phyloP scores from a whole-genome alignment of 371 early-diverging fungal genomes.

The Rhizopus microsporus region DNA sequence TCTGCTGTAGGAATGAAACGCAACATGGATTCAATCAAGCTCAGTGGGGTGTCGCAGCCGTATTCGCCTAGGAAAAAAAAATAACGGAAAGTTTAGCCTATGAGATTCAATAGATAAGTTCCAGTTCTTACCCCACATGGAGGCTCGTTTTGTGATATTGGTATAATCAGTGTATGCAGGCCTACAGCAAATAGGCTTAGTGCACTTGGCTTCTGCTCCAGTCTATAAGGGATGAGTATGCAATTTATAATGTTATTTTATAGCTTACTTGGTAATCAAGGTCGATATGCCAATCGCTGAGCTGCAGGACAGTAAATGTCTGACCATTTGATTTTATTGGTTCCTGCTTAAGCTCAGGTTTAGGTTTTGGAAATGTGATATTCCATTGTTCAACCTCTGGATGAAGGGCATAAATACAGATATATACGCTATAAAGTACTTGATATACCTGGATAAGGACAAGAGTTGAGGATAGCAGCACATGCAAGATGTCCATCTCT shows the following conservation, averaged over 20 bases:
- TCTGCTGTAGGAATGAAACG: constrained; percentile 40
- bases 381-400: constrained; percentile 37
- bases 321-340: constrained; percentile 30
- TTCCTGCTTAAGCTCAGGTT: constrained; percentile 30
- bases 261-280: constrained; percentile 43
- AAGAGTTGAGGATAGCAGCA: constrained; percentile 44
- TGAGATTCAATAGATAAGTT: background rate
- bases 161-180: constrained; percentile 37
- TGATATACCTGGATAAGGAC: constrained; percentile 48
- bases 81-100: constrained; percentile 6
- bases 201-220: constrained; percentile 55
- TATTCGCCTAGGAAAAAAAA: constrained; percentile 43
- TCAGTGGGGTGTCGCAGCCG: constrained; percentile 53
- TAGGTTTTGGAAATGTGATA: constrained; percentile 54
- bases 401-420: background rate
- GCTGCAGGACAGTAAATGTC: constrained; percentile 54
- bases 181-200: constrained; percentile 61
- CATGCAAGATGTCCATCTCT: constrained; percentile 50
- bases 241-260: background rate
- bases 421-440: background rate
- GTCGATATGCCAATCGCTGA: constrained; percentile 70
- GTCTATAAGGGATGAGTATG: constrained; percentile 16
- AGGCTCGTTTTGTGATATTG: constrained; percentile 33
- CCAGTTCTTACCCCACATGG: constrained; percentile 36
- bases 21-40: constrained; percentile 50